Conservation (phyloP, 768 basidiomycete genomes). For the Boletus rubropictus region DNA sequence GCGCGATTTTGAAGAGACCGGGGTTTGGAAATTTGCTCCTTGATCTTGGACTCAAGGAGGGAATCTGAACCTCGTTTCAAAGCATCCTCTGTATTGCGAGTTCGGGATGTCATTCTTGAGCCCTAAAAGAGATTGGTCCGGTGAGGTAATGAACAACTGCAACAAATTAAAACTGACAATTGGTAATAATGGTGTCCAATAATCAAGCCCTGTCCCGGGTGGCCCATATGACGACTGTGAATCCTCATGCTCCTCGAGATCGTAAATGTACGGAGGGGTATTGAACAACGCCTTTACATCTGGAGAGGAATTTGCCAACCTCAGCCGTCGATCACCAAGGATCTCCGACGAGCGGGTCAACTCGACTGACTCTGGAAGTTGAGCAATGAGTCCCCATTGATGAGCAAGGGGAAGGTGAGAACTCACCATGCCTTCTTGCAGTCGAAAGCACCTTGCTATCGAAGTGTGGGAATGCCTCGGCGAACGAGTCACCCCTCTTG, state of each 20-base stretch:
- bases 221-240: slow-evolving; percentile 51
- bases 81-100: slow-evolving; percentile 68
- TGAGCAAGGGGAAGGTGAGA: slow-evolving; percentile 29
- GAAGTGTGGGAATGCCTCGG: slow-evolving; percentile 94
- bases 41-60: slow-evolving; percentile 75
- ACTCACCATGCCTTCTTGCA: slow-evolving; percentile 58
- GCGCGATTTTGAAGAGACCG: slow-evolving; percentile 82
- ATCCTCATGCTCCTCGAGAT: slow-evolving; percentile 69
- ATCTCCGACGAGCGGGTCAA: slow-evolving; percentile 60
- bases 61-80: slow-evolving; percentile 82
- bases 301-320: slow-evolving; percentile 84
- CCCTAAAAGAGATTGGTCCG: slow-evolving; percentile 38
- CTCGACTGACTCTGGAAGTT: slow-evolving; percentile 62
- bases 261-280: slow-evolving; percentile 75
- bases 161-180: slow-evolving; percentile 46
- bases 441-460: slow-evolving; percentile 90
- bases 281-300: slow-evolving; percentile 96
- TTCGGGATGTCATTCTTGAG: slow-evolving; percentile 60
- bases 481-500: slow-evolving; percentile 87
- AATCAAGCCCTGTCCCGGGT: slow-evolving; percentile 52
- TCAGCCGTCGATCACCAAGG: slow-evolving; percentile 64
- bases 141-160: slow-evolving; percentile 17
- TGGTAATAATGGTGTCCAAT: slow-evolving; percentile 72
- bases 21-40: slow-evolving; percentile 69
- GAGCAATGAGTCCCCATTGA: slow-evolving; percentile 6